A percentile compares a stretch with the other conserved stretches of the same genome.
phyloP scores from a whole-genome alignment of 2,329 filamentous ascomycete species.

The Pyrenochaeta sp. region DNA sequence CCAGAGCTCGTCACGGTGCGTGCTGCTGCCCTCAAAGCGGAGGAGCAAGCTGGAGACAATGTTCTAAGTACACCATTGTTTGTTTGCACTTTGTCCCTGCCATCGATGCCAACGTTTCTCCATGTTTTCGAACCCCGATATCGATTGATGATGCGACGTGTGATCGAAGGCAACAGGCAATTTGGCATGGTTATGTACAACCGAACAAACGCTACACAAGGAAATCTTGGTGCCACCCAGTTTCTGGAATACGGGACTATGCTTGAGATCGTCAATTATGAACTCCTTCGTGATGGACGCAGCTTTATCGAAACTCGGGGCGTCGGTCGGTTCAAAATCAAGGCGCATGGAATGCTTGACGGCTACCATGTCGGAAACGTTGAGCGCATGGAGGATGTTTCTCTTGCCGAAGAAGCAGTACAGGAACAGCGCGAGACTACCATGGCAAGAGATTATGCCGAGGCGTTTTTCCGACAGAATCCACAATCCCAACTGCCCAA shows the following conservation, averaged over 20 bases:
- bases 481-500: conserved; percentile 30
- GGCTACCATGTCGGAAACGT: conserved; percentile 80
- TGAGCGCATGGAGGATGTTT: conserved; percentile 82
- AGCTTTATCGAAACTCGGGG: conserved; percentile 83
- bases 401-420: conserved; percentile 78
- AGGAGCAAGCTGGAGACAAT: conserved; percentile 63
- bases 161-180: conserved; percentile 73
- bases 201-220: conserved; percentile 59
- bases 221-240: conserved; percentile 58
- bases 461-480: conserved; percentile 47
- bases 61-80: conserved; percentile 73
- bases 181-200: conserved; percentile 88
- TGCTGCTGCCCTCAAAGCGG: conserved; percentile 61
- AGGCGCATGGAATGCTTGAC: conserved; percentile 70
- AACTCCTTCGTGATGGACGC: conserved; percentile 78
- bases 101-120: conserved; percentile 80
- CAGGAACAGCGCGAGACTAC: conserved; percentile 73
- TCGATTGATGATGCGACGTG: conserved; percentile 84
- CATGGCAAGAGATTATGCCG: conserved; percentile 42
- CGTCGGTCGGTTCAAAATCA: conserved; percentile 76
- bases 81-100: conserved; percentile 82
- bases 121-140: conserved; percentile 95
- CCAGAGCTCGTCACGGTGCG: conserved; percentile 67
- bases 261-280: conserved; percentile 75
- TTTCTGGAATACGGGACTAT: conserved; percentile 82